phyloP scores from a whole-genome alignment of 441 rosid species.

The Viola pubescens region DNA sequence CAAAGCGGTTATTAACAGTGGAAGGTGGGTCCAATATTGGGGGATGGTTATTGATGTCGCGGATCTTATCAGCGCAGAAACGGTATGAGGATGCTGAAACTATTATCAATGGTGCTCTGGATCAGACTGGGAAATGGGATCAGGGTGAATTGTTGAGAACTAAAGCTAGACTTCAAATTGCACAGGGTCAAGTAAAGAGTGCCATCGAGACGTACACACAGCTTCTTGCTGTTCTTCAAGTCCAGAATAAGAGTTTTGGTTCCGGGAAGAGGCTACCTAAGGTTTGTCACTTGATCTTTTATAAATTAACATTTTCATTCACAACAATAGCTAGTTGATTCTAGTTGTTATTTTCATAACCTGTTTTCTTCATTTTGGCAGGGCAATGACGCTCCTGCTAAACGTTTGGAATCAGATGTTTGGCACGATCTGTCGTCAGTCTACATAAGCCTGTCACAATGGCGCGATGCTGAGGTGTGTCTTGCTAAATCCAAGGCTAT shows the following conservation, averaged over 20 bases:
- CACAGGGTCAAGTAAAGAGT: constrained; percentile 46
- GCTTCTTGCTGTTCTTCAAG: constrained; percentile 82
- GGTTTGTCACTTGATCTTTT: constrained; percentile 28
- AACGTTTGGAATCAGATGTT: constrained; percentile 62
- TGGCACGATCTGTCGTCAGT: constrained; percentile 85
- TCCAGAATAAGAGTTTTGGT: constrained; percentile 52
- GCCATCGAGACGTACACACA: constrained; percentile 62
- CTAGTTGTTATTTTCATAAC: background rate
- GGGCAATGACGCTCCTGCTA: constrained; percentile 31
- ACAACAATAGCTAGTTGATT: background rate
- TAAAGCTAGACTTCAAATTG: constrained; percentile 72
- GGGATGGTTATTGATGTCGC: constrained; percentile 61
- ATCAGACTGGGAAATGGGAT: constrained; percentile 78
- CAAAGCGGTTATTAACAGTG: constrained; percentile 44
- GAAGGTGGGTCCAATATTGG: constrained; percentile 52
- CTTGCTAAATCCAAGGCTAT: constrained; percentile 76
- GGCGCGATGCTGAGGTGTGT: constrained; percentile 86
- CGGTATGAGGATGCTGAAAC: constrained; percentile 58
- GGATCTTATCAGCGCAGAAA: constrained; percentile 73
- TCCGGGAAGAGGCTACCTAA: constrained; percentile 37
- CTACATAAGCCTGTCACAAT: constrained; percentile 61
- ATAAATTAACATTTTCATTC: too few relatives aligned
- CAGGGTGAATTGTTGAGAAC: constrained; percentile 73
- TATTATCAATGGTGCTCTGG: constrained; percentile 51
- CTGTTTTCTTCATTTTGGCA: constrained; percentile 18